Evolutionary conservation across 495 filamentous ascomycete genomes (phyloP), one percentile per base, ranked within the genome.

Genomic region (Aspergillus avenaceus): DNA sequence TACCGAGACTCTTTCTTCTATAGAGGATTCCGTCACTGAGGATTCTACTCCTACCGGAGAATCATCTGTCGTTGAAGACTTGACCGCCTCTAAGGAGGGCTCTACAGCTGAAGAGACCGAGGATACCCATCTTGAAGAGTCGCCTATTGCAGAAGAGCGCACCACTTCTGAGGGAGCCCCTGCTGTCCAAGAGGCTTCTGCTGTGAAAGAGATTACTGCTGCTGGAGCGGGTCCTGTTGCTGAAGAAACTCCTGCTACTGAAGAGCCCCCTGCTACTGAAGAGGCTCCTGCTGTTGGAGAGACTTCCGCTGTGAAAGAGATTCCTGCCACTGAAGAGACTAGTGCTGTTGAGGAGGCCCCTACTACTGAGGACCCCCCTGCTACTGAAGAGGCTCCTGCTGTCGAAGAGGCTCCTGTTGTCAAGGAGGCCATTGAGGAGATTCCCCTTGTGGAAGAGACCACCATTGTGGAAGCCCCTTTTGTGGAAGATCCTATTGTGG

Each of bases 341-440:
- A 47, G 51, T 31, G 45, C 57, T 46, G 34, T 37, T 11, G 55
- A 56, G 42, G 53, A 56, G 22, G 18, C 41, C 16, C 41, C 53
- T 14, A 13, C 43, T 23, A 24, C 41, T 16, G 34, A 40, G 23
- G 8, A n/a, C n/a, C n/a, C 44, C 7, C 16, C 42, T 44, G 16
- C 16, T 13, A 22, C 27, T 7, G 41, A 55, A 25, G 48, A 58
- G 14, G 4, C 45, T 47, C 18, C 31, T 19, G 23, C 32, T 22
- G 24, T 31, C 19, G 53, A 60, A 49, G 48, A 54, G 25, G 28
- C 32, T 27, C 23, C 42, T 25, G 43, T 41, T 27, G 55, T 22
- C 37, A 32, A 51, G 26, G n/a, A 36, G 1, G 5, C 41, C 14
- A 46, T n/a, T n/a, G n/a, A n/a, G n/a, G 47, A 53, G 22, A 27